phyloP scores from a whole-genome alignment of 345 rosid genomes.

The Pelargonium nanum region DNA sequence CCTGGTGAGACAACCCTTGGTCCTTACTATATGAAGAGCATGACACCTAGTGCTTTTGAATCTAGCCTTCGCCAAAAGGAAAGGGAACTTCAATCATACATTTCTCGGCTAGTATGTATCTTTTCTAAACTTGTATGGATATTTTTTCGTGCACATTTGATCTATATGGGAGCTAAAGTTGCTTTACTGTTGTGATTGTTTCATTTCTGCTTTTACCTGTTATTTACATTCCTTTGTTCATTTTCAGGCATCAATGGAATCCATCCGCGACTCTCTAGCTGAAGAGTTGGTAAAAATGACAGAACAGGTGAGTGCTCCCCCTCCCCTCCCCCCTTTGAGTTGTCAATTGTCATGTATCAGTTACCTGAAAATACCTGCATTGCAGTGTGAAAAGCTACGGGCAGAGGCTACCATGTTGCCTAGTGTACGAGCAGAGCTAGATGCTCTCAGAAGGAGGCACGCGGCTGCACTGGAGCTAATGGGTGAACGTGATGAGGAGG shows the following conservation, averaged over 20 bases:
- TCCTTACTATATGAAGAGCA: conserved; percentile 85
- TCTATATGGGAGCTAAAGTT: no score
- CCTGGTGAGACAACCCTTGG: conserved; percentile 50
- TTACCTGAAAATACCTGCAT: background rate
- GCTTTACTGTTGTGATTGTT: no score
- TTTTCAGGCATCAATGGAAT: conserved; percentile 83
- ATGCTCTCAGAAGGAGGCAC: conserved; percentile 86
- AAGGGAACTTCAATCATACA: conserved; percentile 94
- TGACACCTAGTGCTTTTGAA: conserved; percentile 88
- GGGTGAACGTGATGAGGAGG: conserved; percentile 99
- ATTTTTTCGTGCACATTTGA: no score
- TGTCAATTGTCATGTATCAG: no score
- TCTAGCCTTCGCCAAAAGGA: conserved; percentile 95
- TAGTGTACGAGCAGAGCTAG: conserved; percentile 79
- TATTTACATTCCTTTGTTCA: background rate
- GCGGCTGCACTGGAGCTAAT: conserved; percentile 93
- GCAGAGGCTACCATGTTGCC: conserved; percentile 66
- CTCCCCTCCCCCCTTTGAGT: background rate
- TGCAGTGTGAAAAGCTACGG: conserved; percentile 81
- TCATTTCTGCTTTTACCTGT: background rate
- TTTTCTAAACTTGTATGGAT: background rate
- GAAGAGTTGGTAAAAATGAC: conserved; percentile 97
- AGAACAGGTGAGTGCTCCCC: conserved; percentile 44
- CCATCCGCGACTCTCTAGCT: conserved; percentile 92
- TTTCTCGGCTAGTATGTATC: conserved; percentile 78